Percentiles rank a stretch among this genome's conserved stretches.
phyloP scores from a whole-genome alignment of 345 rosid species.

The Ceriops decandra region DNA sequence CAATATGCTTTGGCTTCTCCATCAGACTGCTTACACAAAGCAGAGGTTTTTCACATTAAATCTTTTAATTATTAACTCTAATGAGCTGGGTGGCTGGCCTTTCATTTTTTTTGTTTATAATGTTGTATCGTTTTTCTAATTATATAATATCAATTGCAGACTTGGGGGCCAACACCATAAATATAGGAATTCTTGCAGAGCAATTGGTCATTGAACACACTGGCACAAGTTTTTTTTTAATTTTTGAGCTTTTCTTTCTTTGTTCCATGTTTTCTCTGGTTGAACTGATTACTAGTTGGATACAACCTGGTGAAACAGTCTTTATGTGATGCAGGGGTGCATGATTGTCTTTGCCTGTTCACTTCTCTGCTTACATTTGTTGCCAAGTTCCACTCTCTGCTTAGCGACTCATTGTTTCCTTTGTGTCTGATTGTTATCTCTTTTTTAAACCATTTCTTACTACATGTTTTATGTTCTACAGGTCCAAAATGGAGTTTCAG shows the following conservation, averaged over 20 bases:
- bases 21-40: conserved; percentile 68
- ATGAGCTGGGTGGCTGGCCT: background rate
- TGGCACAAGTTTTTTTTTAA: conserved; percentile 39
- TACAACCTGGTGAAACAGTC: conserved; percentile 15
- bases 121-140: conserved; percentile 11
- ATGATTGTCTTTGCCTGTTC: conserved; percentile 80
- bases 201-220: conserved; percentile 64
- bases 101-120: background rate
- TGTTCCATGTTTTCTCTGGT: background rate
- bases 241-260: conserved; percentile 6
- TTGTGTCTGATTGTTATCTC: conserved; percentile 40
- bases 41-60: conserved; percentile 66
- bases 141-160: conserved; percentile 32
- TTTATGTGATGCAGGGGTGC: conserved; percentile 57
- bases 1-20: conserved; percentile 69
- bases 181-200: conserved; percentile 60
- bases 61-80: background rate
- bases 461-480: conserved; percentile 30
- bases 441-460: conserved; percentile 9
- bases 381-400: conserved; percentile 80
- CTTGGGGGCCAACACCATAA: conserved; percentile 41
- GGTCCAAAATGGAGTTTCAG: conserved; percentile 67
- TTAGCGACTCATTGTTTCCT: conserved; percentile 30
- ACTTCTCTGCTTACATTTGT: conserved; percentile 63
- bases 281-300: background rate